Evolutionary conservation across 2,329 filamentous ascomycete species (phyloP).

Genomic region (Nemania bipapillata): DNA sequence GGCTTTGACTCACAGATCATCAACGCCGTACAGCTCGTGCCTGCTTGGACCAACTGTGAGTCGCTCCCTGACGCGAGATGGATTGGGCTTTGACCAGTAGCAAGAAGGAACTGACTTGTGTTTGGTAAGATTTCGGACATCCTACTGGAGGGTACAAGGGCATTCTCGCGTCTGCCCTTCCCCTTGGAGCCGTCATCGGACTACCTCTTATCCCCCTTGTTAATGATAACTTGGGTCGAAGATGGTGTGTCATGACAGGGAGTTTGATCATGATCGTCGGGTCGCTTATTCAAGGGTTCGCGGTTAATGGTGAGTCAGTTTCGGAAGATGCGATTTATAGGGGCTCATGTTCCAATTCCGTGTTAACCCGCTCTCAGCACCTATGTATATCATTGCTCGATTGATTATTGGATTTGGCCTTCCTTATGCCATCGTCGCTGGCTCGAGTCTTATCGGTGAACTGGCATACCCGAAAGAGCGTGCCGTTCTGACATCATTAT

Average conservation of each 20-base stretch:
- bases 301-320: slow-evolving; percentile 54
- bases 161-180: slow-evolving; percentile 63
- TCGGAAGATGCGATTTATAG: not conserved
- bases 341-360: not conserved
- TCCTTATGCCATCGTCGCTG: slow-evolving; percentile 68
- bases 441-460: slow-evolving; percentile 68
- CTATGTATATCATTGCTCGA: slow-evolving; percentile 70
- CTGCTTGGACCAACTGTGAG: slow-evolving; percentile 53
- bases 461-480: slow-evolving; percentile 70
- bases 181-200: slow-evolving; percentile 62
- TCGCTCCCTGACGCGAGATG: slow-evolving; percentile 7
- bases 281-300: slow-evolving; percentile 63
- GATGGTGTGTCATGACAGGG: slow-evolving; percentile 64
- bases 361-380: slow-evolving; percentile 52
- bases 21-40: slow-evolving; percentile 55
- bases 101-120: slow-evolving; percentile 14
- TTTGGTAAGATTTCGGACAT: slow-evolving; percentile 47
- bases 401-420: slow-evolving; percentile 71
- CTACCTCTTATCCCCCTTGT: slow-evolving; percentile 64
- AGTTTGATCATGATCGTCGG: slow-evolving; percentile 64
- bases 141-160: slow-evolving; percentile 54
- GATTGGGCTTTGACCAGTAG: not conserved
- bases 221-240: slow-evolving; percentile 62
- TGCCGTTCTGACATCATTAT: slow-evolving; percentile 66
- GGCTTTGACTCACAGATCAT: slow-evolving; percentile 63